These are phyloP conservation scores for Lecanosticta acicola DNA, from an alignment of 2,329 filamentous ascomycete genomes.

Conservation along the genomic window DNA sequence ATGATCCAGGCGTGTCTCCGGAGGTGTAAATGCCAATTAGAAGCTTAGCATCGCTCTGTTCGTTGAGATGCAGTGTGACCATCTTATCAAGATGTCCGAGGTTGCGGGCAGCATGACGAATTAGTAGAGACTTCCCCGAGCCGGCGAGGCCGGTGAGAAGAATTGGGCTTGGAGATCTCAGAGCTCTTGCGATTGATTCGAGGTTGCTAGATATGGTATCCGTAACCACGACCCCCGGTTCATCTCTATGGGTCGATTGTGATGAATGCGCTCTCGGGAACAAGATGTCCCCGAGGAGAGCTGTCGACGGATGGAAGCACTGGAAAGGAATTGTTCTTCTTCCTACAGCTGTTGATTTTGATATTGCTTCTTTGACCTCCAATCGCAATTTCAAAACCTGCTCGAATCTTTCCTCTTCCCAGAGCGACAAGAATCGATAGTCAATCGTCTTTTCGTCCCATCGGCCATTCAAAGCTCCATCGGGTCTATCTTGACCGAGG, in stretches of 20 bases:
- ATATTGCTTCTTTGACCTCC: not conserved
- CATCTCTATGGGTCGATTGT: not conserved
- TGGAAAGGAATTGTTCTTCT: slow-evolving; percentile 13
- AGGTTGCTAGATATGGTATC: slow-evolving; percentile 69
- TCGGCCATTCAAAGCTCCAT: slow-evolving; percentile 57
- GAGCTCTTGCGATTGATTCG: slow-evolving; percentile 58
- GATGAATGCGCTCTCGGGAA: slow-evolving; percentile 51
- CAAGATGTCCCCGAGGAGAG: slow-evolving; percentile 60
- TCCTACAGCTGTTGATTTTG: not conserved
- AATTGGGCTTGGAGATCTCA: slow-evolving; percentile 66
- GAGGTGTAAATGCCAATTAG: slow-evolving; percentile 92
- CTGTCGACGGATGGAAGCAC: slow-evolving; percentile 40
- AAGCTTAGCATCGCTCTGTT: slow-evolving; percentile 96
- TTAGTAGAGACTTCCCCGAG: slow-evolving; percentile 81
- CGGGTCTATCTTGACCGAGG: slow-evolving; percentile 46
- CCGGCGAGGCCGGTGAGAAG: slow-evolving; percentile 78
- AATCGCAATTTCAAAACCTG: slow-evolving; percentile 17
- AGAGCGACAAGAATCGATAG: slow-evolving; percentile 65
- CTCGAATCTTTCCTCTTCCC: slow-evolving; percentile 56
- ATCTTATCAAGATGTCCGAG: slow-evolving; percentile 75
- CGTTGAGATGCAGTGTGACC: slow-evolving; percentile 93
- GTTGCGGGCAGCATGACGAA: slow-evolving; percentile 73
- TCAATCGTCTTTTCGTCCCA: slow-evolving; percentile 75
- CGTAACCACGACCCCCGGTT: slow-evolving; percentile 55
- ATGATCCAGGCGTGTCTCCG: slow-evolving; percentile 78